Percentiles rank a stretch among this genome's conserved stretches.
Conservation (phyloP, 2,329 filamentous ascomycete genomes). For the Talaromyces marneffei region DNA sequence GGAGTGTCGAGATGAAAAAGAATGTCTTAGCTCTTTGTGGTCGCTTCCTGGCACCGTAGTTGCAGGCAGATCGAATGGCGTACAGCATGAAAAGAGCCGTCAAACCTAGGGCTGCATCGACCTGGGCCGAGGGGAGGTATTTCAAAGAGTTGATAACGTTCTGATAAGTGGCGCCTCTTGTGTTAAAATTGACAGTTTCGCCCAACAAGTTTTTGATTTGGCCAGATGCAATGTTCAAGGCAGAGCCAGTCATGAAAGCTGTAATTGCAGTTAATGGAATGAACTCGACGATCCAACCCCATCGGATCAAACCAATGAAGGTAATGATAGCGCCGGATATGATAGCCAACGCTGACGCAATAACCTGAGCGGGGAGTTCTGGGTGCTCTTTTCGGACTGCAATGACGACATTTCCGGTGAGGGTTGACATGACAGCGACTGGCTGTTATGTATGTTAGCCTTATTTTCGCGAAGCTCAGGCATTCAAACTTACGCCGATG, state of each 20-base stretch:
- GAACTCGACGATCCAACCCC: conserved; percentile 87
- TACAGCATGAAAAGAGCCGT: conserved; percentile 75
- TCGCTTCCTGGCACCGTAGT: conserved; percentile 59
- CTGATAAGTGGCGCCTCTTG: conserved; percentile 68
- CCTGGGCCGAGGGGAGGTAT: conserved; percentile 56
- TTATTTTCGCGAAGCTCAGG: neutral
- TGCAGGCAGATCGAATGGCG: conserved; percentile 62
- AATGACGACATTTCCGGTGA: conserved; percentile 75
- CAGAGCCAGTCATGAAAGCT: conserved; percentile 95
- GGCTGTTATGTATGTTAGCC: conserved; percentile 49
- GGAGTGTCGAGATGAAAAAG: conserved; percentile 87
- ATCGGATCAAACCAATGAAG: conserved; percentile 69
- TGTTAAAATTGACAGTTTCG: conserved; percentile 60
- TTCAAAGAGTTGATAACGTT: conserved; percentile 81
- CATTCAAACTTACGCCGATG: conserved; percentile 65
- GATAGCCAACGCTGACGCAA: conserved; percentile 73
- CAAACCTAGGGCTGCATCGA: conserved; percentile 88
- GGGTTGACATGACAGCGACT: conserved; percentile 89
- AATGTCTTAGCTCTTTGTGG: conserved; percentile 66
- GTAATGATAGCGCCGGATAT: conserved; percentile 72
- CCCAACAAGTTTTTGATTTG: conserved; percentile 81
- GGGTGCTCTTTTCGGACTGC: conserved; percentile 55
- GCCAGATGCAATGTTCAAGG: conserved; percentile 78
- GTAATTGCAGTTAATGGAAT: conserved; percentile 87
- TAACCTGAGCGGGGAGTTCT: conserved; percentile 52